Percentiles rank a stretch among this genome's conserved stretches.
Evolutionary conservation across 495 filamentous ascomycete genomes (phyloP).

Genomic region (Emericellopsis terricola): DNA sequence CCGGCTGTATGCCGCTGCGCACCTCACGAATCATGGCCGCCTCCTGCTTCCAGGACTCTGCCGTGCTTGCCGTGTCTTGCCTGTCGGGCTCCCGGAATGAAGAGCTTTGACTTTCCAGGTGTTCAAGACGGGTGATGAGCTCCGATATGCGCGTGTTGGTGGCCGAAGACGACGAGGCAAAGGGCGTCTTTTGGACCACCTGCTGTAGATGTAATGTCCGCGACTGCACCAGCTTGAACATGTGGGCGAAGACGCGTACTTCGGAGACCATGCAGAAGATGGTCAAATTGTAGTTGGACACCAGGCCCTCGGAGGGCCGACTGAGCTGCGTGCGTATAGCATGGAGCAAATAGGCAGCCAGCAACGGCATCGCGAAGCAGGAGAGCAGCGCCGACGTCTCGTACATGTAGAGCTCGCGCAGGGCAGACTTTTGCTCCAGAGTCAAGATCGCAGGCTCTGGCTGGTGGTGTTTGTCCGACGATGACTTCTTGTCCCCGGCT

Average conservation of each 20-base stretch:
- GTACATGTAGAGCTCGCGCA: slow-evolving; percentile 50
- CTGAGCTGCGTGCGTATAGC: slow-evolving; percentile 56
- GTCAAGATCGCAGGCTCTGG: background rate
- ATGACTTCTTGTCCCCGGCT: slow-evolving; percentile 1
- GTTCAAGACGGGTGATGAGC: slow-evolving; percentile 44
- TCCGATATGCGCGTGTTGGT: slow-evolving; percentile 32
- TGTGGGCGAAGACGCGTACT: slow-evolving; percentile 59
- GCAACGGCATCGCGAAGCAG: slow-evolving; percentile 63
- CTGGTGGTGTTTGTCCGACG: too few species aligned
- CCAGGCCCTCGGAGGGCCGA: slow-evolving; percentile 64
- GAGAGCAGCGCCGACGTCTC: slow-evolving; percentile 54
- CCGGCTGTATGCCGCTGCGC: slow-evolving; percentile 48
- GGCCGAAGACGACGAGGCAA: slow-evolving; percentile 17
- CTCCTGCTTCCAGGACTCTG: too few species aligned
- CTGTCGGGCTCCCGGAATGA: slow-evolving; percentile 11
- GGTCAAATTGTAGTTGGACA: slow-evolving; percentile 86
- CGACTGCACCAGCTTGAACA: slow-evolving; percentile 60
- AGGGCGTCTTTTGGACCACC: slow-evolving; percentile 36
- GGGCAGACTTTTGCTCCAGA: slow-evolving; percentile 20
- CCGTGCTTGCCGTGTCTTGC: slow-evolving; percentile 10
- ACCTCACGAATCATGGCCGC: slow-evolving; percentile 40
- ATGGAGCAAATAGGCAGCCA: slow-evolving; percentile 68
- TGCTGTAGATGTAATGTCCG: slow-evolving; percentile 74
- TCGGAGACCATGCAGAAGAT: slow-evolving; percentile 85
- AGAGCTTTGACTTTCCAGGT: slow-evolving; percentile 34